A percentile compares a stretch with the other conserved stretches of the same genome.
Conservation (phyloP, 306 rosid species). For the Albizia julibrissin region DNA sequence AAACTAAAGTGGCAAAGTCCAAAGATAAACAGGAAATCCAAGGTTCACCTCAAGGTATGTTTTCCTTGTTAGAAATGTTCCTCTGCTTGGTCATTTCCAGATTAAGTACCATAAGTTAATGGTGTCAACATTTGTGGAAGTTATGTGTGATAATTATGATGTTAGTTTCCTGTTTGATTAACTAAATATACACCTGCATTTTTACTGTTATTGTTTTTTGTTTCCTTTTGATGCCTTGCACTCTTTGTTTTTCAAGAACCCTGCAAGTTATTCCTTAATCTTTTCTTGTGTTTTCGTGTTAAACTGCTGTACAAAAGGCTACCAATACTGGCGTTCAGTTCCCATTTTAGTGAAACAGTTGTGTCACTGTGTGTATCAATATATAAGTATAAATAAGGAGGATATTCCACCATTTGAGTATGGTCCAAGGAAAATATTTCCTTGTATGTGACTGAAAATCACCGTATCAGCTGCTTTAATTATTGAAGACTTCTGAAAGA, state of each 20-base stretch:
- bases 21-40: constrained; percentile 35
- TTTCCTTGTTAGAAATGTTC: constrained; percentile 13
- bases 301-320: neutral
- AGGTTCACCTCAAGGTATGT: constrained; percentile 50
- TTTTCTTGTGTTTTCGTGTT: neutral
- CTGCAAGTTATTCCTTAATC: neutral
- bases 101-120: constrained; percentile 2
- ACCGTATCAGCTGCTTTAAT: neutral
- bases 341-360: neutral
- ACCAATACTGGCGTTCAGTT: neutral
- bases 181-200: neutral
- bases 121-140: neutral
- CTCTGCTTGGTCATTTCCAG: constrained; percentile 13
- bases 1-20: constrained; percentile 29
- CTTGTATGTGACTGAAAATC: constrained; percentile 3
- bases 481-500: constrained; percentile 12
- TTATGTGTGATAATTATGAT: constrained; percentile 7
- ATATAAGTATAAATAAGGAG: too few relatives aligned
- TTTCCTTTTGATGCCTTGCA: constrained; percentile 19
- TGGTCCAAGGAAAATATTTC: neutral
- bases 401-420: neutral
- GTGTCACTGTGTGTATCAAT: neutral
- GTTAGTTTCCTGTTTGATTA: neutral
- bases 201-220: neutral
- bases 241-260: neutral